Conservation (phyloP, 2,329 filamentous ascomycete genomes). For the Hypoxylon sp. region DNA sequence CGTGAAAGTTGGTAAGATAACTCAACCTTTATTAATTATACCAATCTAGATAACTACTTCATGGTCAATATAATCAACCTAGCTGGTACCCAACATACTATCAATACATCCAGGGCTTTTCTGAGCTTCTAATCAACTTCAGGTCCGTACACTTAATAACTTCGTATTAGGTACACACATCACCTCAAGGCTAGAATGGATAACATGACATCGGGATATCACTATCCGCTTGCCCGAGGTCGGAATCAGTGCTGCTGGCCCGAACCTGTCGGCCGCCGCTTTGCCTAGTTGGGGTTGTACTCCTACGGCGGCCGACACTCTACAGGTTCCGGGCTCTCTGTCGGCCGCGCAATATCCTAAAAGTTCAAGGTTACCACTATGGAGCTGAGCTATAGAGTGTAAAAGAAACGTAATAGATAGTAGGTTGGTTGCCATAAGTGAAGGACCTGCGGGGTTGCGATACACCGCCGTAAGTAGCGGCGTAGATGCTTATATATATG, state of each 20-base stretch:
- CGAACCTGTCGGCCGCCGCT: slow-evolving; percentile 1
- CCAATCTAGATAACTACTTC: not conserved
- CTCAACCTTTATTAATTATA: not conserved
- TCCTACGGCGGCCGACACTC: not conserved
- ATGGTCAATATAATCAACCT: too few species aligned
- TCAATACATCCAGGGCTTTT: not conserved
- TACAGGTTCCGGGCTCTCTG: not conserved
- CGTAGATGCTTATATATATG: not conserved
- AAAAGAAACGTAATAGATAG: not conserved
- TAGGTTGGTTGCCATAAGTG: not conserved
- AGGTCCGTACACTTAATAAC: not conserved
- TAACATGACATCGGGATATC: slow-evolving; percentile 3
- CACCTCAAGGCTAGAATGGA: slow-evolving; percentile 7
- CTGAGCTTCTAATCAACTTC: not conserved
- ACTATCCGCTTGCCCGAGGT: slow-evolving; percentile 36
- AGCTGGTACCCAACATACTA: not conserved
- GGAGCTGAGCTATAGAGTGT: not conserved
- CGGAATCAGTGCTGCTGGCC: too few species aligned
- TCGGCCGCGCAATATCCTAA: not conserved
- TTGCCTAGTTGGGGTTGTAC: not conserved
- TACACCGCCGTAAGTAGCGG: not conserved
- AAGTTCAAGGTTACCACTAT: not conserved
- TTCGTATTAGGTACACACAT: not conserved
- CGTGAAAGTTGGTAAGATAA: not conserved
- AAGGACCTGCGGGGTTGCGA: not conserved